Evolutionary conservation across 441 rosid species (phyloP), one percentile per base, ranked within the genome.

Genomic region (Gossypium gossypioides): DNA sequence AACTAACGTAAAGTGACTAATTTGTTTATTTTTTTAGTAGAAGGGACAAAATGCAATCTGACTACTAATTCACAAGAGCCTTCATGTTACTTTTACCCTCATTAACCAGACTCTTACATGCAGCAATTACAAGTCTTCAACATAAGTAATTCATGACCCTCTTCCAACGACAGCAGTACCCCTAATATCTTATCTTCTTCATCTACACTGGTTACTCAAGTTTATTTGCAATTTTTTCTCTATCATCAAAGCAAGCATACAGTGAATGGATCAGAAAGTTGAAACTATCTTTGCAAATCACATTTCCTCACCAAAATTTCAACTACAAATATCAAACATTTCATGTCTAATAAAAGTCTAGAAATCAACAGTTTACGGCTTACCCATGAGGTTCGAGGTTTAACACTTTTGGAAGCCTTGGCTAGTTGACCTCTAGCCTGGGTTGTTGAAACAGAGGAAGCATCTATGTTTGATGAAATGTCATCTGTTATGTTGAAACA

Each of bases 351-450:
- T 29, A 3, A 5, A 58, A 50, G 27, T 50, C 74, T 76, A 60
- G 6, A 69, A 50, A 55, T 29, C 24, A 76, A 22, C 56, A 40
- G 56, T 70, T 40, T 60, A 70, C 25, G 16, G 74, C 84, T 74
- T 80, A 89, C 93, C 91, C 91, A 89, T 44, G 89, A 84, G 72
- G 77, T 65, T 80, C 75, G 81, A 73, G 93, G 78, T 81, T 84
- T 89, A 48, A 82, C 77, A 75, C 80, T 87, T 77, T 87, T 87
- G 34, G 87, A 84, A 72, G 88, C 90, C 79, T 77, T 89, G 18
- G 76, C 77, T 34, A 89, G 82, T 78, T 86, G 88, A 79, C 73
- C 84, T 76, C 64, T 86, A 0, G 84, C 88, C 65, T 89, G 89
- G 62, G 72, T 78, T 66, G 89, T 76, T 70, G 90, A 83, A 67